Base-by-base conservation (phyloP, 2,329 filamentous ascomycete genomes). In the Colletotrichum agaves region DNA sequence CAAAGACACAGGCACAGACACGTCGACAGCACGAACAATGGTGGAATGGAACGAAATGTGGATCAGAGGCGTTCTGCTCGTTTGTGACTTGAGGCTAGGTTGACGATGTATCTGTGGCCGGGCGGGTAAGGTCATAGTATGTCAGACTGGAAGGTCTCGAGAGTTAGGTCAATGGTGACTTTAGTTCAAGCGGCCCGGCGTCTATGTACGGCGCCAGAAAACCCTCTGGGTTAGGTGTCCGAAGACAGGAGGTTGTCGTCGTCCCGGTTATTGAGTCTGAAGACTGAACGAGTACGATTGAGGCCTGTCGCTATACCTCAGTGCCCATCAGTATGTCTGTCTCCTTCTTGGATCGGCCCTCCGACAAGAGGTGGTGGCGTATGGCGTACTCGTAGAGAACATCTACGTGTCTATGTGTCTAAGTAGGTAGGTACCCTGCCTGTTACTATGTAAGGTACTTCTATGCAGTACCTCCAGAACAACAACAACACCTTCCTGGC, bases 41-140 rank as follows among this genome's bases (percentile, higher is more conserved):
- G 59, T 23, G 60, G 33, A 39, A 52, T 58, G 52, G 64, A 46
- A 58, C 44, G 15, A 61, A 57, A 17, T 63, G 52, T 58, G 64
- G 64, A 67, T n/a, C 44, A 44, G 43, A 52, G 35, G 59, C 46
- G 59, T 33, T 66, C 44, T 57, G 61, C n/a, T 60, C 19, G 44
- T 61, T 60, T 41, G 52, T 53, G 17, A 23, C 4, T 41, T 41
- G 23, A 39, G 35, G 19, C 17, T 41, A 56, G 37, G 35, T 43
- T 35, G 46, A 44, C n/a, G 46, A 52, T 52, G 61, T 49, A 44
- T 46, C 33, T 49, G 57, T 50, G 44, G 35, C 15, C 46, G 44
- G 44, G 47, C 37, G 27, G 31, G 33, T 27, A 27, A 27, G 31
- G 33, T n/a, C n/a, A n/a, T n/a, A n/a, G n/a, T 33, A 17, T 13